phyloP scores from a whole-genome alignment of 2,329 filamentous ascomycete species.

The Botrytis sinoallii region DNA sequence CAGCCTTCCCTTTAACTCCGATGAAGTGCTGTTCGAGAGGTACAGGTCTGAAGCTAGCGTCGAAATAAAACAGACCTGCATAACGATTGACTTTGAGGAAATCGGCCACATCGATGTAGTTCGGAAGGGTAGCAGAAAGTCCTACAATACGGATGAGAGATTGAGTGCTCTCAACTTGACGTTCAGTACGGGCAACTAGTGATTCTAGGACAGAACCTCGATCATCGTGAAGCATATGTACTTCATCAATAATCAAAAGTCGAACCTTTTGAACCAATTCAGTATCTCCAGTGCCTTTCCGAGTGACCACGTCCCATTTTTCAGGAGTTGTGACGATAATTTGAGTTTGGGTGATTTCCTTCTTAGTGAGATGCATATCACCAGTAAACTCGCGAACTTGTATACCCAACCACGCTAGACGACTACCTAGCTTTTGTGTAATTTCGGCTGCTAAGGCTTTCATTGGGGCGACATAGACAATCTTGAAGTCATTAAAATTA shows the following conservation, averaged over 20 bases:
- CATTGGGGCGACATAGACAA: slow-evolving; percentile 98
- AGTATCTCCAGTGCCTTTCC: slow-evolving; percentile 95
- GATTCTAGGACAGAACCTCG: slow-evolving; percentile 94
- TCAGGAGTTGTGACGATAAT: slow-evolving; percentile 98
- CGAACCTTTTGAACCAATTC: slow-evolving; percentile 97
- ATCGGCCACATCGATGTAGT: slow-evolving; percentile 94
- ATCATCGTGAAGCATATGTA: slow-evolving; percentile 99
- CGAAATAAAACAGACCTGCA: slow-evolving; percentile 94
- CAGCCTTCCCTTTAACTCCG: slow-evolving; percentile 88
- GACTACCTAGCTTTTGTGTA: slow-evolving; percentile 87
- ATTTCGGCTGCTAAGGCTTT: slow-evolving; percentile 96
- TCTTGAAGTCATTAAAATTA: slow-evolving; percentile 88
- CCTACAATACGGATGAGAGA: slow-evolving; percentile 95
- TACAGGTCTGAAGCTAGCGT: slow-evolving; percentile 91
- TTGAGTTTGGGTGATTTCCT: slow-evolving; percentile 92
- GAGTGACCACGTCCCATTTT: slow-evolving; percentile 98
- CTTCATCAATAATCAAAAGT: slow-evolving; percentile 94
- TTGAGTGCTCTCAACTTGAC: slow-evolving; percentile 97
- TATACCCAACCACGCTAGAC: slow-evolving; percentile 89
- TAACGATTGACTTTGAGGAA: slow-evolving; percentile 94
- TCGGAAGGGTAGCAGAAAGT: slow-evolving; percentile 90
- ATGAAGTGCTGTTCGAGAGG: slow-evolving; percentile 97
- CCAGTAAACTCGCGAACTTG: slow-evolving; percentile 92
- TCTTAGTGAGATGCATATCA: slow-evolving; percentile 97
- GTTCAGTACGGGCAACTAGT: slow-evolving; percentile 87